A percentile compares a stretch with the other conserved stretches of the same genome.
phyloP scores from a whole-genome alignment of 768 basidiomycete genomes.

The Chalciporus sphaerocephalus region DNA sequence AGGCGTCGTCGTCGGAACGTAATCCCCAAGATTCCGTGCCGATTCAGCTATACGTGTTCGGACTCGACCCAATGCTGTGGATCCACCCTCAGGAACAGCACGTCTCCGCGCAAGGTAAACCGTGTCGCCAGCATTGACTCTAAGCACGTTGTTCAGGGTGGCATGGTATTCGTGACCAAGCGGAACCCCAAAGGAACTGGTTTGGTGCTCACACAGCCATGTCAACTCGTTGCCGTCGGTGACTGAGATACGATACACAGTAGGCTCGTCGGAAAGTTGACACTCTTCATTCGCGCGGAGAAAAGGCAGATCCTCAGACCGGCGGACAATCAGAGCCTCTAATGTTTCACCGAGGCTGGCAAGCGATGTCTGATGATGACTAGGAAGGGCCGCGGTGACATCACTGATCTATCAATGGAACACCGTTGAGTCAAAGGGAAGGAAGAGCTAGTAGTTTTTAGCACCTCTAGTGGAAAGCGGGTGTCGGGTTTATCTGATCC shows the following conservation, averaged over 20 bases:
- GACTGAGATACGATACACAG: slow-evolving; percentile 45
- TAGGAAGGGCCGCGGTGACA: slow-evolving; percentile 30
- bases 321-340: slow-evolving; percentile 33
- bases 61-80: slow-evolving; percentile 72
- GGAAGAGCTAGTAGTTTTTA: slow-evolving; percentile 8
- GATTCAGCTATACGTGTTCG: slow-evolving; percentile 63
- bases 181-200: slow-evolving; percentile 22
- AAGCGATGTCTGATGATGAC: slow-evolving; percentile 21
- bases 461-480: slow-evolving; percentile 82
- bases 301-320: slow-evolving; percentile 22
- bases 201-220: slow-evolving; percentile 44
- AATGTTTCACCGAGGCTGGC: slow-evolving; percentile 27
- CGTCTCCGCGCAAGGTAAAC: slow-evolving; percentile 55
- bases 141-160: slow-evolving; percentile 39
- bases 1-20: slow-evolving; percentile 51
- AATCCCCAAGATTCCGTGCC: slow-evolving; percentile 59
- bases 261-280: slow-evolving; percentile 18
- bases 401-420: slow-evolving; percentile 31
- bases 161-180: slow-evolving; percentile 25
- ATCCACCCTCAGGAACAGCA: slow-evolving; percentile 67
- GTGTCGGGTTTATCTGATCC: slow-evolving; percentile 95
- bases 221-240: slow-evolving; percentile 41
- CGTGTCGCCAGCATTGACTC: slow-evolving; percentile 47
- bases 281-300: slow-evolving; percentile 24
- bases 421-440: slow-evolving; percentile 8